These are phyloP conservation scores for Apiospora arundinis DNA, from an alignment of 2,329 filamentous ascomycete species.

Conservation along the genomic window DNA sequence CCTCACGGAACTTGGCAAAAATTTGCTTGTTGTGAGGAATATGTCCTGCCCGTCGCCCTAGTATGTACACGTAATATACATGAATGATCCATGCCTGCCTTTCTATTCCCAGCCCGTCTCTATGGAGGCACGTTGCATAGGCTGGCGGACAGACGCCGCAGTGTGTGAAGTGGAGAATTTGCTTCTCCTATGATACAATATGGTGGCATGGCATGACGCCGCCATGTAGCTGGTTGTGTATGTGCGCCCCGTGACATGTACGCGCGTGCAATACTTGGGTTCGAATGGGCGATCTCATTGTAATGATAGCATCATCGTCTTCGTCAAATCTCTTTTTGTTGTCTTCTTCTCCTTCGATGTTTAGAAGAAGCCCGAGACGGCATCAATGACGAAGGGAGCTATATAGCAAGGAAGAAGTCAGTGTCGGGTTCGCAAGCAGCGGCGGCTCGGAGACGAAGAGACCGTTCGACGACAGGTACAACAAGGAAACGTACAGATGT, in stretches of 20 bases:
- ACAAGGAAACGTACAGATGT: conserved; percentile 70
- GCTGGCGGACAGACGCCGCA: not conserved
- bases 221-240: not conserved
- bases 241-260: not conserved
- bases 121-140: not conserved
- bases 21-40: not conserved
- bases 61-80: conserved; percentile 16
- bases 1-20: not conserved
- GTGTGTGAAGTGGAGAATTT: not conserved
- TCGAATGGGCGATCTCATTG: not conserved
- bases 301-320: not conserved
- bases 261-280: not conserved
- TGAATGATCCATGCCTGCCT: conserved; percentile 4
- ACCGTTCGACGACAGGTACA: not conserved
- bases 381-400: conserved; percentile 67
- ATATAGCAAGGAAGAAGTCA: not conserved
- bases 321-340: too few relatives aligned
- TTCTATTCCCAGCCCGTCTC: not conserved
- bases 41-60: not conserved
- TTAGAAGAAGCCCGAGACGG: conserved; percentile 49
- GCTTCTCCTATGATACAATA: conserved; percentile 11
- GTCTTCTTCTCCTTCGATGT: not conserved
- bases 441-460: not conserved
- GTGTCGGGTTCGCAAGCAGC: not conserved
- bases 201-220: not conserved